phyloP scores from a whole-genome alignment of 2,329 filamentous ascomycete genomes.

The Chaetomiaceae sp. region DNA sequence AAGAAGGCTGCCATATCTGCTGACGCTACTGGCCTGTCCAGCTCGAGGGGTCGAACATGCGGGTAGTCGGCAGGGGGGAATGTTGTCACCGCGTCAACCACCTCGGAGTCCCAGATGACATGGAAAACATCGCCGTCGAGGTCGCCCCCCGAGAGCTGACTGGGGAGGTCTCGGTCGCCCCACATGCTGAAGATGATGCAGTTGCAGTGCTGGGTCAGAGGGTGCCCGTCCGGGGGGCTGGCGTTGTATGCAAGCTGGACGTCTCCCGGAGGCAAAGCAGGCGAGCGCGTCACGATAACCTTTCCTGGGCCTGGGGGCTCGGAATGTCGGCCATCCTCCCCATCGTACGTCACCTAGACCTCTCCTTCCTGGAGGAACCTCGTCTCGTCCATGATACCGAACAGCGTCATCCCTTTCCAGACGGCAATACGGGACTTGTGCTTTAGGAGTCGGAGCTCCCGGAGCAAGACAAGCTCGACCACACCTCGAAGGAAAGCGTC shows the following conservation, averaged over 20 bases:
- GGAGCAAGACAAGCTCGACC: conserved; percentile 66
- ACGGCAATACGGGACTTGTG: conserved; percentile 73
- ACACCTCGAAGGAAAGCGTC: conserved; percentile 67
- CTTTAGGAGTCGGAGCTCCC: conserved; percentile 68
- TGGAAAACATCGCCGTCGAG: conserved; percentile 81
- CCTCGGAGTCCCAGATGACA: conserved; percentile 62
- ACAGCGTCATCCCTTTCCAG: conserved; percentile 65
- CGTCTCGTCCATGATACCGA: conserved; percentile 81
- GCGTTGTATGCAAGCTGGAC: conserved; percentile 62
- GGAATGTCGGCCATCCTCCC: conserved; percentile 17
- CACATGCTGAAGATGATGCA: conserved; percentile 73
- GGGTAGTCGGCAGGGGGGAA: conserved; percentile 67
- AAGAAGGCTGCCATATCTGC: conserved; percentile 77
- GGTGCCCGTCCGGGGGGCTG: conserved; percentile 54
- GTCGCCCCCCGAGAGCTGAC: conserved; percentile 74
- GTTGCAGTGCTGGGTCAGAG: conserved; percentile 60
- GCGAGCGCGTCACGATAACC: conserved; percentile 70
- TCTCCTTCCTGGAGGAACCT: conserved; percentile 60
- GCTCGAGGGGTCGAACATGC: conserved; percentile 48
- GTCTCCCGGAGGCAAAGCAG: conserved; percentile 77
- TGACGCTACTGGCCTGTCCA: conserved; percentile 54
- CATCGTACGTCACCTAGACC: conserved; percentile 54
- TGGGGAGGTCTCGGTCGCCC: conserved; percentile 69
- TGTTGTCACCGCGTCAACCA: conserved; percentile 37
- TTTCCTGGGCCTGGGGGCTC: conserved; percentile 30